These are phyloP conservation scores for Brettanomyces sp. DNA, from an alignment of 805 yeast genomes.

Conservation along the genomic window DNA sequence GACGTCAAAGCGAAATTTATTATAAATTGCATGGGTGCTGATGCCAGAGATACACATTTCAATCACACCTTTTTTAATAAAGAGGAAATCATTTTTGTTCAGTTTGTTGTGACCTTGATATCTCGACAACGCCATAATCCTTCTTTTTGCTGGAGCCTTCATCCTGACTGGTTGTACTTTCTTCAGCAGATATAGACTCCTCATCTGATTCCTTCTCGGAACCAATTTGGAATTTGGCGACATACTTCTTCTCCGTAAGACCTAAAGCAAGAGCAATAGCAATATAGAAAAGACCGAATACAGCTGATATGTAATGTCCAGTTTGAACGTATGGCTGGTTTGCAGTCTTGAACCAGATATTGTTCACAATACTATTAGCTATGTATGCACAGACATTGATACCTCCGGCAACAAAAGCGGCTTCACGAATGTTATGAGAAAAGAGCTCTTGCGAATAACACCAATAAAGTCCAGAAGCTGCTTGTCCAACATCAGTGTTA, in stretches of 20 bases:
- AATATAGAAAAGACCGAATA: constrained; percentile 6
- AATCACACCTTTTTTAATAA: no score
- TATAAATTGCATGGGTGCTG: no score
- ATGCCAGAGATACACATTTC: no score
- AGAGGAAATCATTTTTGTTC: no score
- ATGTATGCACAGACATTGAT: constrained; percentile 12
- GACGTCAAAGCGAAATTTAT: no score
- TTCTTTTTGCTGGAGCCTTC: no score
- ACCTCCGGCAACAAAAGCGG: constrained; percentile 14
- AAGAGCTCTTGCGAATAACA: constrained; percentile 13
- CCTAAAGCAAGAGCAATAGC: not conserved
- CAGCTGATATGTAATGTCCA: constrained; percentile 16
- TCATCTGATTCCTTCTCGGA: no score
- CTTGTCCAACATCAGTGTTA: constrained; percentile 10
- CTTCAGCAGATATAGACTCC: no score
- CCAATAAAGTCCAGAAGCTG: constrained; percentile 15
- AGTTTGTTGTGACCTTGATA: no score
- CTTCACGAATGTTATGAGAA: constrained; percentile 8
- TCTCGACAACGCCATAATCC: no score
- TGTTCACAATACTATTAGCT: constrained; percentile 12
- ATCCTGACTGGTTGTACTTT: no score
- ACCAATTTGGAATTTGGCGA: no score
- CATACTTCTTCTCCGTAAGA: not conserved
- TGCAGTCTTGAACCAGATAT: constrained; percentile 11
- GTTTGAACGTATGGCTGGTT: constrained; percentile 11